Conservation (phyloP, 2,329 filamentous ascomycete genomes). For the Pseudogymnoascus sp. region DNA sequence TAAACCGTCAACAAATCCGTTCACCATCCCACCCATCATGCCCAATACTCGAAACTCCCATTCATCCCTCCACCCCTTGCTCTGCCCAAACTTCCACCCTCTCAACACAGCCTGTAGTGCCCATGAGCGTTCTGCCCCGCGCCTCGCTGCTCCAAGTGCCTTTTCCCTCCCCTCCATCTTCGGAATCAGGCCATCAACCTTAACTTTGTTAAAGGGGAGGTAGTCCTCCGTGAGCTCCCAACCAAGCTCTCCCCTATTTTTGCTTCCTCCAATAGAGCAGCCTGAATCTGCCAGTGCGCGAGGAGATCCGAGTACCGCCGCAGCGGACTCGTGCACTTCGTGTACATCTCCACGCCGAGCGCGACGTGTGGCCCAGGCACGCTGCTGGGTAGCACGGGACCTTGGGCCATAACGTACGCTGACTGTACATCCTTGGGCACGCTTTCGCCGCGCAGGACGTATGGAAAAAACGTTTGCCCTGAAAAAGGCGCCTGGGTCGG, state of each 20-base stretch:
- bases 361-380: slow-evolving; percentile 48
- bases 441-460: not conserved
- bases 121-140: slow-evolving; percentile 41
- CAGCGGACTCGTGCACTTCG: slow-evolving; percentile 60
- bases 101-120: slow-evolving; percentile 54
- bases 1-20: not conserved
- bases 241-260: slow-evolving; percentile 31
- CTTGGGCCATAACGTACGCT: slow-evolving; percentile 35
- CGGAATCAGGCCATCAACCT: slow-evolving; percentile 24
- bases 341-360: slow-evolving; percentile 54
- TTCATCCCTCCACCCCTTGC: not conserved
- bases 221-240: slow-evolving; percentile 27
- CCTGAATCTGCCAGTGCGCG: slow-evolving; percentile 61
- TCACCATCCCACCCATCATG: slow-evolving; percentile 1
- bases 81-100: slow-evolving; percentile 45
- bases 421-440: slow-evolving; percentile 4
- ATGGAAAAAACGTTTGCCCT: slow-evolving; percentile 20
- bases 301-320: slow-evolving; percentile 58
- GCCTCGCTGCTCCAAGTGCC: slow-evolving; percentile 15
- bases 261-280: slow-evolving; percentile 44
- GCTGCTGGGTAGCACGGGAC: slow-evolving; percentile 47
- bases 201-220: slow-evolving; percentile 26
- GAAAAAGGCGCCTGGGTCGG: slow-evolving; percentile 23
- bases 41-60: slow-evolving; percentile 5
- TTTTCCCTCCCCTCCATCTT: slow-evolving; percentile 25